Conservation (phyloP, 208 protist genomes). For the Porcisia deanei region DNA sequence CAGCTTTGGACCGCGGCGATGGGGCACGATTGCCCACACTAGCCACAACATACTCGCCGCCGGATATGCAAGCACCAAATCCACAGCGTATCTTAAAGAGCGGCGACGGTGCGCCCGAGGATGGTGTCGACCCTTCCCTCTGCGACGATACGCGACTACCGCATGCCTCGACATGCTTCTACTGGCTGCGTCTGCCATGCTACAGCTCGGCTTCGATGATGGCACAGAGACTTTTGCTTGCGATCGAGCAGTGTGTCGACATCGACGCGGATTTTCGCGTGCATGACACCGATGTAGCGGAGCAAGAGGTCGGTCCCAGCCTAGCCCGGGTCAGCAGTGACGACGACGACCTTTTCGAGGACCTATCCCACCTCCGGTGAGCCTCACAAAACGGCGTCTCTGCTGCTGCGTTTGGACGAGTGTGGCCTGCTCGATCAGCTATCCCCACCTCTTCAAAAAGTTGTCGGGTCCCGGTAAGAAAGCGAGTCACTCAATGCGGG, state of each 20-base stretch:
- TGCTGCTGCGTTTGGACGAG: too few relatives aligned
- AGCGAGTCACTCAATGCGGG: too few relatives aligned
- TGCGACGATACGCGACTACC: slow-evolving; percentile 90
- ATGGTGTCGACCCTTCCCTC: neutral
- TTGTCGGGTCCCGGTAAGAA: too few relatives aligned
- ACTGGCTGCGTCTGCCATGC: slow-evolving; percentile 91
- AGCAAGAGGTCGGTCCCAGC: slow-evolving; percentile 52
- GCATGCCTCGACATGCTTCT: slow-evolving; percentile 96
- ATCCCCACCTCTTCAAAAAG: too few relatives aligned
- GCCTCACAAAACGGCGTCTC: too few relatives aligned
- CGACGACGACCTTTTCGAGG: slow-evolving; percentile 87
- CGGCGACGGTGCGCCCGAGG: neutral
- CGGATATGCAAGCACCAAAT: neutral
- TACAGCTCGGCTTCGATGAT: slow-evolving; percentile 92
- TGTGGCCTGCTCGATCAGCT: too few relatives aligned
- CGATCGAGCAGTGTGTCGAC: slow-evolving; percentile 94
- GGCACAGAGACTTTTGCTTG: slow-evolving; percentile 93
- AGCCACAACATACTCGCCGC: neutral
- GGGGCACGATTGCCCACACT: neutral
- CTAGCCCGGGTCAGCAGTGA: slow-evolving; percentile 58
- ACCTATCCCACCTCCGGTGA: slow-evolving; percentile 85
- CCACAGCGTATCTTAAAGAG: neutral
- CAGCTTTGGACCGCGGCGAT: neutral
- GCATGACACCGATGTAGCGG: slow-evolving; percentile 56
- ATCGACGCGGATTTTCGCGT: slow-evolving; percentile 96